Base-by-base conservation (phyloP, 768 basidiomycete species). In the Cystofilobasidium capitatum region DNA sequence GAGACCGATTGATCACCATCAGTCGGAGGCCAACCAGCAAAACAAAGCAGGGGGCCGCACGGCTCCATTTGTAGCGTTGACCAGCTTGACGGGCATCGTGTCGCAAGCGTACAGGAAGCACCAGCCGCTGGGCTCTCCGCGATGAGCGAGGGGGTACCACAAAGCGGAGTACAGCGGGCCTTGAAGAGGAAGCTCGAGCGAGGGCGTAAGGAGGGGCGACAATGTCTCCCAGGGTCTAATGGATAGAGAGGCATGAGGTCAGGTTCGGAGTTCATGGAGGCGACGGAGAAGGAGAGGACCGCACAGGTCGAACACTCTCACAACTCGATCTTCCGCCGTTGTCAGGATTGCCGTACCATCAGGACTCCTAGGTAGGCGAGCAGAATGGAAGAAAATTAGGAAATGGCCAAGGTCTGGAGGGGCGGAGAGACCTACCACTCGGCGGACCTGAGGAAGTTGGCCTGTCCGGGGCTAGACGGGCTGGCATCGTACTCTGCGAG, bases 21-120 rank as follows among this genome's bases (percentile, higher is more conserved):
- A 26, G 31, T 36, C 58, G 35, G 26, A n/a, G 35, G 36, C 26
- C 17, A 16, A 45, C n/a, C 4, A 36, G 8, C 31, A 33, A 5
- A 20, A 3, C 45, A 47, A 31, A 9, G 13, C 16, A 35, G 33
- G 20, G 58, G 44, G 17, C 61, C 57, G 45, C 13, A 91, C 93
- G 75, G 85, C 79, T 49, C 88, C 90, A 73, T 85, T 84, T 0
- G 78, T 79, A 0, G 84, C 94, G 73, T 98, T 90, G 0, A 96
- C 77, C 17, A 97, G 79, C 71, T 89, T 87, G 1, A 97, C 83
- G 0, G 93, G 92, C 51, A 83, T 83, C 74, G 94, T 91, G 31
- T 89, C 82, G 9, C 93, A 84, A 8, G 88, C 91, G 0, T 88
- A 83, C 0, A 90, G 78, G 74, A 92, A 92, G 76, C 91, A 93